Evolutionary conservation across 176 grass and related monocot genomes (phyloP).

Genomic region (Poa pratensis): DNA sequence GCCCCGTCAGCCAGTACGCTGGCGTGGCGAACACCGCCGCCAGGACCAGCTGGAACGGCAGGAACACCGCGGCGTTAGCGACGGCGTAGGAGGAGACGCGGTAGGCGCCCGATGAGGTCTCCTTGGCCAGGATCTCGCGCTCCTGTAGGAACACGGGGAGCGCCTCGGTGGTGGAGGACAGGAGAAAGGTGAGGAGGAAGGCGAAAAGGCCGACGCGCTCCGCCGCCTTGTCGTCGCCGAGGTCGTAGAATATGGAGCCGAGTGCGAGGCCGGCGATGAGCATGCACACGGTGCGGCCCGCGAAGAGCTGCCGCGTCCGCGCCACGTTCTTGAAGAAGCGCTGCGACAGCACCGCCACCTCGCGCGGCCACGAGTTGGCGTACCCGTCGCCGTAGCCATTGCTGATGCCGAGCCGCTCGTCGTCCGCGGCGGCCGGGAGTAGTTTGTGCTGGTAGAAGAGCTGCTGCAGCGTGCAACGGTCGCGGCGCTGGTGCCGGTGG

Average conservation of each 20-base stretch:
- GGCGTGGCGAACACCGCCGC: conserved; percentile 69
- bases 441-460: conserved; percentile 71
- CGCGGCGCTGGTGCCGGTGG: not conserved
- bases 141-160: conserved; percentile 72
- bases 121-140: conserved; percentile 80
- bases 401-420: not conserved
- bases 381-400: conserved; percentile 17
- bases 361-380: conserved; percentile 53
- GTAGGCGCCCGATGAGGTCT: conserved; percentile 71
- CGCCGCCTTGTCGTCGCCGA: conserved; percentile 60
- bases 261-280: conserved; percentile 57
- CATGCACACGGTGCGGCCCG: conserved; percentile 68
- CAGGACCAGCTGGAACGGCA: conserved; percentile 67
- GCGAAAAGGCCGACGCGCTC: conserved; percentile 72
- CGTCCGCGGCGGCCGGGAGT: not conserved
- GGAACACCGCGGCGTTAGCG: conserved; percentile 68
- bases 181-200: conserved; percentile 69
- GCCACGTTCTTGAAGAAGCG: conserved; percentile 76
- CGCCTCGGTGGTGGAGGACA: conserved; percentile 64
- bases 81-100: conserved; percentile 68
- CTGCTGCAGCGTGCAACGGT: conserved; percentile 74
- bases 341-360: conserved; percentile 64
- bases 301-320: conserved; percentile 73
- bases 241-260: conserved; percentile 77
- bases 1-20: conserved; percentile 71